phyloP scores from a whole-genome alignment of 176 grass and related monocot species.

The Musa schizocarpa region DNA sequence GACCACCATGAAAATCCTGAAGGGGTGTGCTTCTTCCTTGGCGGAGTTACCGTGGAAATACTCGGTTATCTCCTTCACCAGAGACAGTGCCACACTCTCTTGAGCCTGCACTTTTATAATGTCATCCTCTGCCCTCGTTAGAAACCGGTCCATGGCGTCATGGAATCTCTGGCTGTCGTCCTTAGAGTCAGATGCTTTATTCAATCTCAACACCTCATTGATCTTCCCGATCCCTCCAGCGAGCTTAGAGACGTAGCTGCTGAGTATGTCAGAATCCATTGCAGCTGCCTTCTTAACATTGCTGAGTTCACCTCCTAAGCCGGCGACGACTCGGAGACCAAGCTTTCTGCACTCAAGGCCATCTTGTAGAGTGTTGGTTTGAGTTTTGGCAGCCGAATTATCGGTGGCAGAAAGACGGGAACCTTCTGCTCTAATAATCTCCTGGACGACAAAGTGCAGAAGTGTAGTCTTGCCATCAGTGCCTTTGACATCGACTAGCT shows the following conservation, averaged over 20 bases:
- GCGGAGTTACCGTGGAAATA: constrained; percentile 87
- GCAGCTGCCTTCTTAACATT: constrained; percentile 88
- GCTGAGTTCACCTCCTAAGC: constrained; percentile 62
- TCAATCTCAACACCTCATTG: constrained; percentile 59
- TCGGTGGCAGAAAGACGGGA: constrained; percentile 34
- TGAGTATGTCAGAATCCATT: constrained; percentile 86
- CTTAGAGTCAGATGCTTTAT: constrained; percentile 28
- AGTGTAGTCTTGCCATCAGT: constrained; percentile 91
- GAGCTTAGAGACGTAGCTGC: constrained; percentile 81
- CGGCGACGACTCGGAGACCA: constrained; percentile 65
- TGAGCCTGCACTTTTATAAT: constrained; percentile 78
- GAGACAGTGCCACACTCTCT: constrained; percentile 78
- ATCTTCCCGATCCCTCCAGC: constrained; percentile 80
- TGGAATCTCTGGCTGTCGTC: constrained; percentile 48
- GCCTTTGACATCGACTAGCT: constrained; percentile 87
- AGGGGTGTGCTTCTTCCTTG: constrained; percentile 87
- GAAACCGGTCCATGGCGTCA: constrained; percentile 61
- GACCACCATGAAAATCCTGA: constrained; percentile 96
- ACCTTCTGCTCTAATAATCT: constrained; percentile 77
- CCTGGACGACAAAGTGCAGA: constrained; percentile 90
- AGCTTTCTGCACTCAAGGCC: constrained; percentile 75
- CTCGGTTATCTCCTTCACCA: constrained; percentile 92
- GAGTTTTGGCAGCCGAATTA: constrained; percentile 40
- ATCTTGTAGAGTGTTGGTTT: constrained; percentile 42
- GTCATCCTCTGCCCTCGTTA: constrained; percentile 64